These are phyloP conservation scores for Vanderwaltozyma verrucispora DNA, from an alignment of 805 yeast species.

Conservation along the genomic window DNA sequence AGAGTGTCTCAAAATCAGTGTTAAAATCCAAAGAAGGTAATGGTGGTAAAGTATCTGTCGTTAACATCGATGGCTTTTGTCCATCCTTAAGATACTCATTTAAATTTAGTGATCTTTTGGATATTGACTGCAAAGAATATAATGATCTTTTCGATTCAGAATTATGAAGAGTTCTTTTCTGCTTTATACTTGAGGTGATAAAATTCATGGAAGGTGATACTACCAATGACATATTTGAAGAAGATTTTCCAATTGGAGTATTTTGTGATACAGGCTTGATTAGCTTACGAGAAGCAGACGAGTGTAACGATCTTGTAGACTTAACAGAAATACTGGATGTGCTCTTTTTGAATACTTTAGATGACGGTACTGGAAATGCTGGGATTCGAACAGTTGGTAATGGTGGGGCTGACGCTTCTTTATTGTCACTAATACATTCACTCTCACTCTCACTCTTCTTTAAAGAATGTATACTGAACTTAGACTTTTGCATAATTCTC, in stretches of 20 bases:
- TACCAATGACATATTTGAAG: slow-evolving; percentile 9
- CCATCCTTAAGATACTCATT: slow-evolving; percentile 20
- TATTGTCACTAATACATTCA: not conserved
- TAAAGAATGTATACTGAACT: slow-evolving; percentile 17
- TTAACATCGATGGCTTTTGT: not conserved
- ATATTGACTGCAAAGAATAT: slow-evolving; percentile 27
- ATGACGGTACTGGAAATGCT: slow-evolving; percentile 21
- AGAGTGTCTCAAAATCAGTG: slow-evolving; percentile 23
- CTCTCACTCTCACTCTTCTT: not conserved
- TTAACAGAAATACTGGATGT: slow-evolving; percentile 12
- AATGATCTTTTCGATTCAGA: slow-evolving; percentile 26
- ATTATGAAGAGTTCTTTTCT: slow-evolving; percentile 17
- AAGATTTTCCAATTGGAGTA: slow-evolving; percentile 5
- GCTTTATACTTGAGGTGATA: slow-evolving; percentile 3
- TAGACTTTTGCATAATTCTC: slow-evolving; percentile 21
- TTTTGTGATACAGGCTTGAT: slow-evolving; percentile 12
- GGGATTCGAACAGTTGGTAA: slow-evolving; percentile 12
- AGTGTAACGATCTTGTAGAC: slow-evolving; percentile 9
- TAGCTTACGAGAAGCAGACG: slow-evolving; percentile 5
- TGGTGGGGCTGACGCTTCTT: slow-evolving; percentile 3
- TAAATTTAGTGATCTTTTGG: slow-evolving; percentile 27
- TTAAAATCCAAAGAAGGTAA: slow-evolving; percentile 13
- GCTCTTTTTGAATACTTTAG: slow-evolving; percentile 20
- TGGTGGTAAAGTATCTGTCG: slow-evolving; percentile 10
- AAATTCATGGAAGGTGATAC: slow-evolving; percentile 2